A percentile compares a stretch with the other conserved stretches of the same genome.
phyloP scores from a whole-genome alignment of 164 flowering plant genomes.

The Stephania japonica region DNA sequence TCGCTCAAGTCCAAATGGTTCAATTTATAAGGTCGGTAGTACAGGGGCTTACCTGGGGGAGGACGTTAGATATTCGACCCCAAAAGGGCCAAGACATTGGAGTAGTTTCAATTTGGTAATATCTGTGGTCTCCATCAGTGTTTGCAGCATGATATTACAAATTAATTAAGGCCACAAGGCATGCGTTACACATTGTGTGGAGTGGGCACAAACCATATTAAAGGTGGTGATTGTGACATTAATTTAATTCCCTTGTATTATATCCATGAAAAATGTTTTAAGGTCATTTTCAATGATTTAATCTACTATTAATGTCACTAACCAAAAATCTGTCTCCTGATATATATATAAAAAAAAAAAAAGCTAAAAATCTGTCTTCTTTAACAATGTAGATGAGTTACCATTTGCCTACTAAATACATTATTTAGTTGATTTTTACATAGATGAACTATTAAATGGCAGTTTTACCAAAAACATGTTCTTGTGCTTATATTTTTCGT shows the following conservation, averaged over 20 bases:
- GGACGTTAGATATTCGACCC: neutral
- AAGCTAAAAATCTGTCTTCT: neutral
- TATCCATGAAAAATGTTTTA: neutral
- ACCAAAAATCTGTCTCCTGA: neutral
- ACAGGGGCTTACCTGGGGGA: neutral
- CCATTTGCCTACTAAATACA: no score
- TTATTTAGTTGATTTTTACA: no score
- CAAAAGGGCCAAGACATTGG: conserved; percentile 1
- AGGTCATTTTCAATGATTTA: neutral
- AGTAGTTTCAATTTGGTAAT: neutral
- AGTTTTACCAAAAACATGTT: neutral
- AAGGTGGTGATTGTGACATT: neutral
- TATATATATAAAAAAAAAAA: no score
- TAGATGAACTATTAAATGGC: neutral
- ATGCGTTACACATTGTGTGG: neutral
- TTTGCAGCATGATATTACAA: neutral
- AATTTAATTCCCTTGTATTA: neutral
- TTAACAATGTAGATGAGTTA: neutral
- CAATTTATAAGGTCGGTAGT: neutral
- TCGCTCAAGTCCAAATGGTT: neutral
- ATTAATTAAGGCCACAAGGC: neutral
- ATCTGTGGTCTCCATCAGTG: neutral
- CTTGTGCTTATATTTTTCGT: neutral
- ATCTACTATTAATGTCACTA: neutral
- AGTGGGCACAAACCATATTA: neutral